Evolutionary conservation across 768 basidiomycete genomes (phyloP), one percentile per base, ranked within the genome.

Genomic region (Galerina marginata): DNA sequence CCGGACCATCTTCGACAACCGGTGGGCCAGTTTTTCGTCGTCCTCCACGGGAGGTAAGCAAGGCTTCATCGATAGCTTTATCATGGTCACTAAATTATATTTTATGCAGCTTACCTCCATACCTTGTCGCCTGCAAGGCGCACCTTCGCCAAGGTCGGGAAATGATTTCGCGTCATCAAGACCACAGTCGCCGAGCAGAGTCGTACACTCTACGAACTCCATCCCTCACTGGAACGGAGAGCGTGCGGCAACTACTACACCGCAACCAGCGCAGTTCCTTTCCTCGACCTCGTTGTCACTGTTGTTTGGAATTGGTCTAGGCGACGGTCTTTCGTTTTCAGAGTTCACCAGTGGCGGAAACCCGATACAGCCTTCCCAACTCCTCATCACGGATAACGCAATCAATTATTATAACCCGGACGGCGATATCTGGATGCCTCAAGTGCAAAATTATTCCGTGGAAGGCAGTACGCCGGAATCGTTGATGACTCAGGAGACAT

Each of bases 161-260:
- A 23, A 55, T 9, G 58, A 62, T 23, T 58, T 47, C n/a, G 49
- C 36, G 12, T 67, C 62, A 45, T 56, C 51, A 43, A 65, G 38
- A 44, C 62, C 56, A n/a, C 67, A 61, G 55, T 62, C 65, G 15
- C 20, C 64, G 40, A 20, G 46, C n/a, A 42, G 54, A 25, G 43
- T 52, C 25, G 16, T 58, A 15, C 47, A 54, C 12, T 56, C 26
- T 74, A 45, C 62, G 67, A 49, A 66, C 71, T 79, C 80, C 4
- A 78, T 81, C 40, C 57, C 71, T 12, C 69, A 71, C 45, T 82
- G 81, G 81, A 76, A 79, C 58, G 74, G 71, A 25, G 69, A 76
- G 15, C 51, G 63, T 3, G 51, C 64, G 44, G 64, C 58, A 33
- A 38, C 66, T 40, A 49, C 68, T 1, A 54, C 65, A 15, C 67